These are phyloP conservation scores for Cytospora schulzeri DNA, from an alignment of 2,329 filamentous ascomycete species.

Conservation along the genomic window DNA sequence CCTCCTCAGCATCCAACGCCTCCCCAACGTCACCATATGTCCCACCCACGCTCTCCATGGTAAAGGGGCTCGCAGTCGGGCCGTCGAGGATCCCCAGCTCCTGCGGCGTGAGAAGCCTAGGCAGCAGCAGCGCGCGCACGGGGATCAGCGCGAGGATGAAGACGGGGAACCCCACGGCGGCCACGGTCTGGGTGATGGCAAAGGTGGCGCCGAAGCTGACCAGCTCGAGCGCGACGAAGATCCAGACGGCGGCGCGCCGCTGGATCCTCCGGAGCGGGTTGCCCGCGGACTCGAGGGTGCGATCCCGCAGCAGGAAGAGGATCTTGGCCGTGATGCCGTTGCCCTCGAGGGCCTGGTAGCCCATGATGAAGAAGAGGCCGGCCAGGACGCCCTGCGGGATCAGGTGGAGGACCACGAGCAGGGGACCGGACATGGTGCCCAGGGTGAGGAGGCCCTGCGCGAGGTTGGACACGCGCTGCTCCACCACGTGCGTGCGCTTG, in stretches of 20 bases:
- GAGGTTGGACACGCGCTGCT: constrained; percentile 79
- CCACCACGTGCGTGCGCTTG: constrained; percentile 65
- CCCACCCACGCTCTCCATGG: constrained; percentile 75
- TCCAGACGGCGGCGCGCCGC: constrained; percentile 69
- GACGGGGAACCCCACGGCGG: constrained; percentile 78
- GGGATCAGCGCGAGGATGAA: constrained; percentile 73
- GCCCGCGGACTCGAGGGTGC: constrained; percentile 57
- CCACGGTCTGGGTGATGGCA: constrained; percentile 79
- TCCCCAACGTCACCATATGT: constrained; percentile 45
- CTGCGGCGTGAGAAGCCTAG: constrained; percentile 58
- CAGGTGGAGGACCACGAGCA: constrained; percentile 73
- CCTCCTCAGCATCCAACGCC: constrained; percentile 22
- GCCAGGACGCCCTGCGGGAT: constrained; percentile 80
- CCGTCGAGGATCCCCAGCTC: constrained; percentile 68
- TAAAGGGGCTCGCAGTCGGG: constrained; percentile 75
- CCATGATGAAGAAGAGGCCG: constrained; percentile 85
- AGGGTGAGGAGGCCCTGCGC: constrained; percentile 77
- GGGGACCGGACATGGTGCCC: constrained; percentile 75
- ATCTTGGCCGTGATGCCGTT: constrained; percentile 80
- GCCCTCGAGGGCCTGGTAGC: constrained; percentile 72
- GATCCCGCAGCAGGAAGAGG: constrained; percentile 69
- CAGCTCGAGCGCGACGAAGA: constrained; percentile 69
- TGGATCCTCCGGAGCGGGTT: constrained; percentile 63
- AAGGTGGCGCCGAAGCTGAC: constrained; percentile 76
- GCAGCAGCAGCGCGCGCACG: constrained; percentile 64